Evolutionary conservation across 1,284 basidiomycete species (phyloP).

Genomic region (Ceraceosorus guamensis): DNA sequence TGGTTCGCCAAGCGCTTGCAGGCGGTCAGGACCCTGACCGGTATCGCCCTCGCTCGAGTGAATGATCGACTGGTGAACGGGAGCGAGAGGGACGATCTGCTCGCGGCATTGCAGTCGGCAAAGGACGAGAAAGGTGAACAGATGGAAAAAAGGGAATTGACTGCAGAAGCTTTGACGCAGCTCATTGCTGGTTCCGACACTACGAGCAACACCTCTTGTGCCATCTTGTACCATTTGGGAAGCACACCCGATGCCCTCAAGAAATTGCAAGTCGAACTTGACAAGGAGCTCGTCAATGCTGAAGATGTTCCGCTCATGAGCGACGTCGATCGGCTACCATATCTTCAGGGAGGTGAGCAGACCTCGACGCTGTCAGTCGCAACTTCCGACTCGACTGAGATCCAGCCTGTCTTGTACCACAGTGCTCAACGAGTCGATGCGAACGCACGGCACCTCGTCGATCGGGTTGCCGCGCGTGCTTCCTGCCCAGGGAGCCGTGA

Average conservation of each 20-base stretch:
- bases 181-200: slow-evolving; percentile 59
- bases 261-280: slow-evolving; percentile 72
- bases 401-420: too few relatives aligned
- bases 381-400: too few relatives aligned
- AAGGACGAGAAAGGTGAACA: slow-evolving; percentile 69
- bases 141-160: slow-evolving; percentile 72
- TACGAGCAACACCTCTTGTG: slow-evolving; percentile 37
- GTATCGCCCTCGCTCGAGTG: slow-evolving; percentile 67
- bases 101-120: slow-evolving; percentile 69
- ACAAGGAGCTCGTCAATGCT: slow-evolving; percentile 52
- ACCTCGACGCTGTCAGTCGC: too few relatives aligned
- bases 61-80: slow-evolving; percentile 61
- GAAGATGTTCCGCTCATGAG: slow-evolving; percentile 31
- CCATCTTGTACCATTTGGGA: slow-evolving; percentile 72
- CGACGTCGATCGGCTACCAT: slow-evolving; percentile 39
- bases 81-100: slow-evolving; percentile 62
- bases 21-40: slow-evolving; percentile 61
- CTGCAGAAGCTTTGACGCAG: slow-evolving; percentile 73
- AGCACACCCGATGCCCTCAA: slow-evolving; percentile 60
- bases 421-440: slow-evolving; percentile 72
- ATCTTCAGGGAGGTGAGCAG: too few relatives aligned
- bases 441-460: slow-evolving; percentile 66
- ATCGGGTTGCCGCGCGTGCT: slow-evolving; percentile 58
- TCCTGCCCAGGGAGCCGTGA: slow-evolving; percentile 24
- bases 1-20: slow-evolving; percentile 68